phyloP scores from a whole-genome alignment of 2,329 filamentous ascomycete genomes.

The Bipolaris zeicola region DNA sequence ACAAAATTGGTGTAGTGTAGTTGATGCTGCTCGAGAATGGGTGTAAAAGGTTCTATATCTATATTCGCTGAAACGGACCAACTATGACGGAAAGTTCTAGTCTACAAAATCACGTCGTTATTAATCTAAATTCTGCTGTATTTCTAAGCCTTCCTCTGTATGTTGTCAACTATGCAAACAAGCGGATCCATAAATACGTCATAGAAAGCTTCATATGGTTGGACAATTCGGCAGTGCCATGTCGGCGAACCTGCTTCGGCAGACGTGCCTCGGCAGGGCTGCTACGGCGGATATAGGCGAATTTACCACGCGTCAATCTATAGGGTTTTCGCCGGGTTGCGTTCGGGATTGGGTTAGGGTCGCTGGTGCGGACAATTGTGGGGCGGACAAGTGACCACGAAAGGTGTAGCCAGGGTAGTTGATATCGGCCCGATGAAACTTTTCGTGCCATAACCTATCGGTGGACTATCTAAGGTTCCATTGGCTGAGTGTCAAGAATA shows the following conservation, averaged over 20 bases:
- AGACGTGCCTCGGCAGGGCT: background rate
- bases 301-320: background rate
- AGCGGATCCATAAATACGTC: conserved; percentile 12
- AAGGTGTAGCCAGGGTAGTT: background rate
- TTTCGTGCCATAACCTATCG: background rate
- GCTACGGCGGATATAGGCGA: conserved; percentile 17
- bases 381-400: conserved; percentile 1
- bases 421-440: background rate
- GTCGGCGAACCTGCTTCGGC: background rate
- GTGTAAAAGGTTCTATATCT: too few relatives aligned
- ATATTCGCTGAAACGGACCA: background rate
- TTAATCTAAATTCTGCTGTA: background rate
- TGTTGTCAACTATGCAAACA: background rate
- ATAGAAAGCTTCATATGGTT: conserved; percentile 6
- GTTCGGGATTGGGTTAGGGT: conserved; percentile 4
- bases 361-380: background rate
- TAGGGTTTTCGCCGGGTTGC: background rate
- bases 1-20: background rate
- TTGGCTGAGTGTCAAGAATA: background rate
- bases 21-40: background rate
- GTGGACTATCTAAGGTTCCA: background rate
- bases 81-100: background rate
- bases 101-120: background rate
- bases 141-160: conserved; percentile 13
- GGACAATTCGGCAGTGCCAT: background rate